A percentile compares a stretch with the other conserved stretches of the same genome.
Conservation (phyloP, 1,284 basidiomycete species). For the Marasmius sp. region DNA sequence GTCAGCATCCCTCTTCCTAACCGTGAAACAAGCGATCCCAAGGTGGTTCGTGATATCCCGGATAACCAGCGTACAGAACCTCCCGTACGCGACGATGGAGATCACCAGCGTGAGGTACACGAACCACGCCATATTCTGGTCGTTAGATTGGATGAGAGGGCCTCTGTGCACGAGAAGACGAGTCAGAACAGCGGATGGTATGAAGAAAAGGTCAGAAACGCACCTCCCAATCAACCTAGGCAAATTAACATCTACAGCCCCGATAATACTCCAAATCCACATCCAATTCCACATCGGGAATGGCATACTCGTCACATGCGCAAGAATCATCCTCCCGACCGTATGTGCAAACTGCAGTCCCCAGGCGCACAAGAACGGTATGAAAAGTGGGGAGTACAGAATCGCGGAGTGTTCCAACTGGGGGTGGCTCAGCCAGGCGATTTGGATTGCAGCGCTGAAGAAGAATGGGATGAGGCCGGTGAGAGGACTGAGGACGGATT, state of each 20-base stretch:
- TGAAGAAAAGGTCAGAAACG: conserved; percentile 26
- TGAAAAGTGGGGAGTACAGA: conserved; percentile 65
- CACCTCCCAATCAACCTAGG: conserved; percentile 67
- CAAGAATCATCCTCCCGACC: conserved; percentile 91
- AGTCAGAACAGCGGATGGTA: background rate
- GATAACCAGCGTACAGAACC: conserved; percentile 83
- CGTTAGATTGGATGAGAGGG: conserved; percentile 69
- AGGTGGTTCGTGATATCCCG: conserved; percentile 85
- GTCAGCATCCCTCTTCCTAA: conserved; percentile 74
- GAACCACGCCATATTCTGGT: conserved; percentile 59
- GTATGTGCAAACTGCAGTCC: conserved; percentile 85
- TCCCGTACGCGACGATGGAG: conserved; percentile 71
- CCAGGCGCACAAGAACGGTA: conserved; percentile 91
- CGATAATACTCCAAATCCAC: conserved; percentile 81
- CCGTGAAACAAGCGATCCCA: conserved; percentile 89
- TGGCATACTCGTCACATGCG: conserved; percentile 83
- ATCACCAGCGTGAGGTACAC: conserved; percentile 69
- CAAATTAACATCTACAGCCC: conserved; percentile 83
- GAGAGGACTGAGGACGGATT: conserved; percentile 57
- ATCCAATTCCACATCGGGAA: conserved; percentile 90
- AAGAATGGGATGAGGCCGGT: conserved; percentile 81
- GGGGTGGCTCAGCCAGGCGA: conserved; percentile 79
- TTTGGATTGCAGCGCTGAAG: conserved; percentile 66
- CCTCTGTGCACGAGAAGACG: conserved; percentile 35
- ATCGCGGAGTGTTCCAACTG: conserved; percentile 47